phyloP scores from a whole-genome alignment of 2,329 filamentous ascomycete species.

The Colletotrichum echinochloae region DNA sequence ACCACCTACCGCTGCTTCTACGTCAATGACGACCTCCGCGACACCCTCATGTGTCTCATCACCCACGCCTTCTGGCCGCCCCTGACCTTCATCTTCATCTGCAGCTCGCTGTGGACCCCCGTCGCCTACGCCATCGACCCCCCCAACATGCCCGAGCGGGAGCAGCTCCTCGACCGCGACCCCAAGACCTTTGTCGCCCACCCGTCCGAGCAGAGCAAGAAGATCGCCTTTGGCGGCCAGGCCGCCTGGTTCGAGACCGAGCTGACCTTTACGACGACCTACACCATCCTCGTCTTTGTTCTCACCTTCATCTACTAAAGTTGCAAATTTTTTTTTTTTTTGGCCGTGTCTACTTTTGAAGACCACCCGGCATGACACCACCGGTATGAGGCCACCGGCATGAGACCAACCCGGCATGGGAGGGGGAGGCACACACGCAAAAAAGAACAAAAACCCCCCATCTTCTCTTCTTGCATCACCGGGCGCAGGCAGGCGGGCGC shows the following conservation, averaged over 20 bases:
- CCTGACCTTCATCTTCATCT: constrained; percentile 66
- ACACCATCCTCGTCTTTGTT: constrained; percentile 63
- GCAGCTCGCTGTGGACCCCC: constrained; percentile 68
- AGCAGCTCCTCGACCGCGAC: constrained; percentile 67
- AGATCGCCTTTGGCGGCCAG: constrained; percentile 65
- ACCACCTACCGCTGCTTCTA: constrained; percentile 64
- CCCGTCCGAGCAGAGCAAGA: constrained; percentile 63
- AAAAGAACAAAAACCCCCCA: not conserved
- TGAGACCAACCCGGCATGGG: too few species aligned
- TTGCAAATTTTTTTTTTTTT: not conserved
- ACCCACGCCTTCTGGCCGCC: constrained; percentile 74
- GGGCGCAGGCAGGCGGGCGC: constrained; percentile 27
- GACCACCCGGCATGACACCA: too few species aligned
- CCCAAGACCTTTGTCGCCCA: constrained; percentile 65
- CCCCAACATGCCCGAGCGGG: constrained; percentile 67
- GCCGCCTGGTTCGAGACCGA: constrained; percentile 68
- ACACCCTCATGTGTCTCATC: constrained; percentile 63
- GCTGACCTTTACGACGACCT: constrained; percentile 62
- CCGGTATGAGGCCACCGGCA: too few species aligned
- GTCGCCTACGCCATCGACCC: constrained; percentile 72
- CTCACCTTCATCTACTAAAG: constrained; percentile 53
- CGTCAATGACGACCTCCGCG: constrained; percentile 51
- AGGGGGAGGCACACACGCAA: too few species aligned
- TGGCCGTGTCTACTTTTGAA: too few species aligned
- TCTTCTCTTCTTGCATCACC: not conserved